Conservation (phyloP, 495 filamentous ascomycete species). For the Neurospora sp. region DNA sequence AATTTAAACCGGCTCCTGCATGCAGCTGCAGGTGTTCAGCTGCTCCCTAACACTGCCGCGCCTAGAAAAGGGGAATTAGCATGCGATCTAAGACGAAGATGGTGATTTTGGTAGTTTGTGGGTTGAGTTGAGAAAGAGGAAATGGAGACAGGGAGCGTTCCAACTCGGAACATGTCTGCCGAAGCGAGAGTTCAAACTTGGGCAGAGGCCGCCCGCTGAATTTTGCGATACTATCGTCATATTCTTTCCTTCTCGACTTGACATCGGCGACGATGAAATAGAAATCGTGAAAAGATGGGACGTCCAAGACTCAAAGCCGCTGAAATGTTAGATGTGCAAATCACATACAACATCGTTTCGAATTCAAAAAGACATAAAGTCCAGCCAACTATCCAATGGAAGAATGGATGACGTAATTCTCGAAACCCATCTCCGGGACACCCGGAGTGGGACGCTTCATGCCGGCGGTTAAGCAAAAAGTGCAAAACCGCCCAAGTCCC, state of each 20-base stretch:
- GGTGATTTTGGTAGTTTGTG: not conserved
- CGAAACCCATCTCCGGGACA: no score
- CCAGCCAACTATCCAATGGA: no score
- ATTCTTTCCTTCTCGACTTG: not conserved
- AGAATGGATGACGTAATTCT: no score
- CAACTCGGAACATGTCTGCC: not conserved
- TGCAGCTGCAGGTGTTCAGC: not conserved
- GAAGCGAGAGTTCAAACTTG: not conserved
- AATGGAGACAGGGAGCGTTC: not conserved
- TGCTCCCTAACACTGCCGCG: not conserved
- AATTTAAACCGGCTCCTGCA: no score
- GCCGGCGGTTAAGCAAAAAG: no score
- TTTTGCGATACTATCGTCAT: not conserved
- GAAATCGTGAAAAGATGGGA: no score
- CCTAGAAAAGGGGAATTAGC: not conserved
- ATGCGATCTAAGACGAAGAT: not conserved
- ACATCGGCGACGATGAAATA: not conserved
- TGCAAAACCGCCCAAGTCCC: not conserved
- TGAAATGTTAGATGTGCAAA: not conserved
- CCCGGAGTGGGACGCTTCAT: no score
- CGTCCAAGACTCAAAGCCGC: no score
- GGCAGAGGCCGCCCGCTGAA: not conserved
- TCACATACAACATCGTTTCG: not conserved
- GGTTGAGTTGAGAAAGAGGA: not conserved
- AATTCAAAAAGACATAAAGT: not conserved